A percentile compares a stretch with the other conserved stretches of the same genome.
These are phyloP conservation scores for Stagonosporopsis vannaccii DNA, from an alignment of 2,329 filamentous ascomycete species.

Conservation along the genomic window DNA sequence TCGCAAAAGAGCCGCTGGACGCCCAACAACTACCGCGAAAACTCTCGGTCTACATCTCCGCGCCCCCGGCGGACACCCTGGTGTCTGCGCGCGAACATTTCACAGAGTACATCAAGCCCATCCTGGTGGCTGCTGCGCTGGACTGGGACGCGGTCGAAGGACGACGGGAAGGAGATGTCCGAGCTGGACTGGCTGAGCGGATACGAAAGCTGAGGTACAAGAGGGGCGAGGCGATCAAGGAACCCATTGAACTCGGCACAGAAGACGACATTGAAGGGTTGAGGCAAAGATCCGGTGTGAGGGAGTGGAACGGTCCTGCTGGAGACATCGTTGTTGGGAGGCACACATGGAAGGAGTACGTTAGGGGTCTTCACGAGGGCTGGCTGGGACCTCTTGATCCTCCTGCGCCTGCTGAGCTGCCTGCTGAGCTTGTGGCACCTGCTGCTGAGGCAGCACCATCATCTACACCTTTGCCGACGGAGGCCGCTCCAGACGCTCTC, in stretches of 20 bases:
- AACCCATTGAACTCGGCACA: slow-evolving; percentile 57
- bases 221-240: slow-evolving; percentile 60
- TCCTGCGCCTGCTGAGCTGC: slow-evolving; percentile 51
- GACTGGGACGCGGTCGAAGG: slow-evolving; percentile 98
- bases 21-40: slow-evolving; percentile 79
- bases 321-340: slow-evolving; percentile 91
- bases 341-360: slow-evolving; percentile 97
- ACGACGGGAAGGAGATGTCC: slow-evolving; percentile 87
- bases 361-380: slow-evolving; percentile 91
- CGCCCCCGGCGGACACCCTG: slow-evolving; percentile 85
- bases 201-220: slow-evolving; percentile 73
- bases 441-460: slow-evolving; percentile 17
- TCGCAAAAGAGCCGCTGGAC: slow-evolving; percentile 78
- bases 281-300: slow-evolving; percentile 71
- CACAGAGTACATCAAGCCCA: slow-evolving; percentile 92
- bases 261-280: slow-evolving; percentile 68
- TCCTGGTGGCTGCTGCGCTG: slow-evolving; percentile 85
- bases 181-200: slow-evolving; percentile 84
- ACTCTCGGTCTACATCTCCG: slow-evolving; percentile 84
- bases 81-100: slow-evolving; percentile 92
- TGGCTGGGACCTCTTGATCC: slow-evolving; percentile 87
- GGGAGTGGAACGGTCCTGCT: slow-evolving; percentile 73
- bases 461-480: slow-evolving; percentile 12
- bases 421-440: slow-evolving; percentile 31
- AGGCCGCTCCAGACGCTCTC: slow-evolving; percentile 24